phyloP scores from a whole-genome alignment of 306 rosid species.

The Medicago truncatula region MtrunA17r5.0-ANR NC_053048.1:46613501-46614000 shows the following conservation, averaged over 20 bases:
- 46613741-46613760: conserved; percentile 58
- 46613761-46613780: conserved; percentile 66
- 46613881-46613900: conserved; percentile 44
- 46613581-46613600: conserved; percentile 11
- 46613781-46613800: conserved; percentile 53
- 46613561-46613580: conserved; percentile 10
- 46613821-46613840: not conserved
- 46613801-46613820: conserved; percentile 20
- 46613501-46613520: conserved; percentile 16
- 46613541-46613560: not conserved
- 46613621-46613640: not conserved
- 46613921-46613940: conserved; percentile 54
- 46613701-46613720: conserved; percentile 54
- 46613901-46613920: conserved; percentile 56
- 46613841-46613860: conserved; percentile 36
- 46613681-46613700: conserved; percentile 55
- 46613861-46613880: conserved; percentile 62
- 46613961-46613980: conserved; percentile 58
- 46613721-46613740: conserved; percentile 51
- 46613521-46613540: conserved; percentile 27
- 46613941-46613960: conserved; percentile 81
- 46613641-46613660: conserved; percentile 33
- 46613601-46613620: not conserved
- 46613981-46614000: conserved; percentile 11
- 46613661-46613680: conserved; percentile 65